Conservation (phyloP, 345 rosid genomes). For the Gossypium stocksii region DNA sequence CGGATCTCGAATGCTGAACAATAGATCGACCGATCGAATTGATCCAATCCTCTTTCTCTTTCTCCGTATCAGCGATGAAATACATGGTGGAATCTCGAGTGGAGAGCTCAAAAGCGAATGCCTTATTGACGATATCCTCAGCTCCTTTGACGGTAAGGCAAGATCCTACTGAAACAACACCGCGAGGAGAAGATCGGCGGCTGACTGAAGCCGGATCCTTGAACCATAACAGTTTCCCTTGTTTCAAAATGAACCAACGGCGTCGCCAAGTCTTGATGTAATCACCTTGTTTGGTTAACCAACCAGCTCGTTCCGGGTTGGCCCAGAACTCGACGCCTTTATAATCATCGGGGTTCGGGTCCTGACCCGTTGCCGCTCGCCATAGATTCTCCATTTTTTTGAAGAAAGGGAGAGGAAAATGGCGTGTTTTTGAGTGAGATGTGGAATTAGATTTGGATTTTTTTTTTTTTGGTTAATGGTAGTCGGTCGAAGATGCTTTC, state of each 20-base stretch:
- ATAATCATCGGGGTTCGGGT: conserved; percentile 60
- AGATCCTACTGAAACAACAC: conserved; percentile 53
- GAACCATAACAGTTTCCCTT: conserved; percentile 84
- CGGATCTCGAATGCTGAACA: conserved; percentile 73
- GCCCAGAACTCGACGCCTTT: conserved; percentile 66
- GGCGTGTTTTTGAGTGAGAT: not conserved
- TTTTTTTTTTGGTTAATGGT: not conserved
- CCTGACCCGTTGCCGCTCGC: conserved; percentile 17
- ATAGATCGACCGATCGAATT: conserved; percentile 79
- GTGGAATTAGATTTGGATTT: not conserved
- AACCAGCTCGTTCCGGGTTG: conserved; percentile 65
- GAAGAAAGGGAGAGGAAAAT: not conserved
- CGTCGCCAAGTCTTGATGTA: conserved; percentile 87
- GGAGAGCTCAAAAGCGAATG: conserved; percentile 72
- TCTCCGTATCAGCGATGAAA: conserved; percentile 73
- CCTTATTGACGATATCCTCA: conserved; percentile 66
- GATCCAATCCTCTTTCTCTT: conserved; percentile 91
- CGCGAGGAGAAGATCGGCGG: conserved; percentile 62
- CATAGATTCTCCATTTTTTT: conserved; percentile 31
- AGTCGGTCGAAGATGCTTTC: not conserved
- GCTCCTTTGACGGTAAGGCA: conserved; percentile 90
- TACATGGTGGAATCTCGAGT: conserved; percentile 57
- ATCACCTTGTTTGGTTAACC: conserved; percentile 80
- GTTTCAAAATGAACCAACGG: conserved; percentile 81
- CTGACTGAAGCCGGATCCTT: conserved; percentile 45